Percentiles rank a stretch among this genome's conserved stretches.
Evolutionary conservation across 352 stramenopile species (phyloP).

Genomic region (Phytophthora niederhauseri): DNA sequence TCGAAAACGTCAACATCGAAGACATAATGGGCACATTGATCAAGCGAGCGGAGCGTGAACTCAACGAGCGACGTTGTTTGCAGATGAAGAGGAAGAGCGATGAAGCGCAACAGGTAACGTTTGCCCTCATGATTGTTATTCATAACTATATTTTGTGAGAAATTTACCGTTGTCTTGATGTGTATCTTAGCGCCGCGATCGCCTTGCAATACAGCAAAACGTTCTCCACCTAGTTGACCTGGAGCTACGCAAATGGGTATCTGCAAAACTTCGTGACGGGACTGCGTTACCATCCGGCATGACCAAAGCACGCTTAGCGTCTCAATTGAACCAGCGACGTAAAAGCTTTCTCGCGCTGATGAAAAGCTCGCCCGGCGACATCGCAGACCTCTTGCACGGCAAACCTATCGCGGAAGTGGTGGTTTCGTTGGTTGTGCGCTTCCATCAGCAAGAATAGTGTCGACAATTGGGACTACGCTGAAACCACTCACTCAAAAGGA

Average conservation of each 20-base stretch:
- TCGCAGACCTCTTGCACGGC: constrained; percentile 7
- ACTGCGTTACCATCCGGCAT: constrained; percentile 2
- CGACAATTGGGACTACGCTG: constrained; percentile 6
- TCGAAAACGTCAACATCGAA: constrained; percentile 2
- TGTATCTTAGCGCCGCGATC: constrained; percentile 40
- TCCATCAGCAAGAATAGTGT: constrained; percentile 36
- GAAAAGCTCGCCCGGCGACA: constrained; percentile 22
- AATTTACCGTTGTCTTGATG: neutral
- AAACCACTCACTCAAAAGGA: constrained; percentile 12
- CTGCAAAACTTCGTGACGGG: constrained; percentile 35
- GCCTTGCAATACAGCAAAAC: constrained; percentile 33
- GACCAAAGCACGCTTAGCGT: constrained; percentile 32
- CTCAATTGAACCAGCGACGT: constrained; percentile 46
- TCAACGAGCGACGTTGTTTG: constrained; percentile 5
- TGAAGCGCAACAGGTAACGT: constrained; percentile 28
- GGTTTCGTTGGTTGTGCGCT: constrained; percentile 33
- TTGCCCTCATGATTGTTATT: neutral
- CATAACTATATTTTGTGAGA: neutral
- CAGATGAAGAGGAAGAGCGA: constrained; percentile 5
- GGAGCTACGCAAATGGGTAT: constrained; percentile 64
- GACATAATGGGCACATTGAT: constrained; percentile 27
- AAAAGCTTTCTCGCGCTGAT: constrained; percentile 50
- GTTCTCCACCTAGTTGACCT: constrained; percentile 62
- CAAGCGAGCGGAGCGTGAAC: constrained; percentile 18
- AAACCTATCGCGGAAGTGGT: constrained; percentile 22